phyloP scores from a whole-genome alignment of 345 rosid species.

The Citrus medica region DNA sequence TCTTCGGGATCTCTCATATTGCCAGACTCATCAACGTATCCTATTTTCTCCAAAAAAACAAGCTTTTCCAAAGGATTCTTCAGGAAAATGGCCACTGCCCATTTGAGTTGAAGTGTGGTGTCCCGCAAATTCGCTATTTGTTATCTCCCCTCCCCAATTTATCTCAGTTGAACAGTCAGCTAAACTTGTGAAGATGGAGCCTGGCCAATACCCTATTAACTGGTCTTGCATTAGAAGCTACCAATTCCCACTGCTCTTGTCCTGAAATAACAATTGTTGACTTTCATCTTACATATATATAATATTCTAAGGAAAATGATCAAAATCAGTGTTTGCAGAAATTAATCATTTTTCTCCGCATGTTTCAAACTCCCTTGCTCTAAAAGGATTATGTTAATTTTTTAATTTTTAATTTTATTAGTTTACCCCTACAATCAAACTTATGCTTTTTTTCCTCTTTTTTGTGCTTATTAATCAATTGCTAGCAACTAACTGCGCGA shows the following conservation, averaged over 20 bases:
- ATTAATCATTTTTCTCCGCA: too few relatives aligned
- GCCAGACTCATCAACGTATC: not conserved
- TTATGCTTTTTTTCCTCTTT: too few relatives aligned
- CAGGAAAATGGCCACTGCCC: constrained; percentile 48
- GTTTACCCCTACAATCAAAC: too few relatives aligned
- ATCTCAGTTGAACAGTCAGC: constrained; percentile 18
- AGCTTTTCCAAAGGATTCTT: constrained; percentile 32
- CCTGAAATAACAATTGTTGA: too few relatives aligned
- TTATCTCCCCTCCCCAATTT: constrained; percentile 46
- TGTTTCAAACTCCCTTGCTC: too few relatives aligned
- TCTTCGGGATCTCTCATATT: not conserved
- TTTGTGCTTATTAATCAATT: too few relatives aligned
- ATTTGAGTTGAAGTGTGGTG: constrained; percentile 33
- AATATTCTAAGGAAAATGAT: too few relatives aligned
- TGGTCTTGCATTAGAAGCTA: constrained; percentile 26
- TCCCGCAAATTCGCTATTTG: constrained; percentile 7
- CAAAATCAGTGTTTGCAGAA: too few relatives aligned
- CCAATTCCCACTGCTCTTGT: constrained; percentile 28
- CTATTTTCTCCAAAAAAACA: constrained; percentile 26
- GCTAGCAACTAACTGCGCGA: too few relatives aligned
- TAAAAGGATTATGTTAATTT: too few relatives aligned
- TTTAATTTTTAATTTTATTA: too few relatives aligned
- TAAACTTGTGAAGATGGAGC: constrained; percentile 22
- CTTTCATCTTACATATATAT: too few relatives aligned
- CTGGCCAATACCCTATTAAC: constrained; percentile 45